phyloP scores from a whole-genome alignment of 169 alveolate genomes.

The Plasmodium gaboni region DNA sequence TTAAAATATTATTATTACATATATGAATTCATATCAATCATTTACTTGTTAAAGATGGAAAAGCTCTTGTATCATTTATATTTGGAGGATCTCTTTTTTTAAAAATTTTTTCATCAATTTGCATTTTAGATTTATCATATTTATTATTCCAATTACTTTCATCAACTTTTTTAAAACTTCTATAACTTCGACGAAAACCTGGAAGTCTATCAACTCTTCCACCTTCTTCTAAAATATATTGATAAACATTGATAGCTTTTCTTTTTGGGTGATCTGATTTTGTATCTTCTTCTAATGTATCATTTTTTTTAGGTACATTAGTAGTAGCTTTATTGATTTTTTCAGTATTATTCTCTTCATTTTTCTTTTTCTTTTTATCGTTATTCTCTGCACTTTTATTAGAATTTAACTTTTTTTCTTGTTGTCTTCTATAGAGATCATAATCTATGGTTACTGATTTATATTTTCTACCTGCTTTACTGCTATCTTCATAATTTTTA shows the following conservation, averaged over 20 bases:
- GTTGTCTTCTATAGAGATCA: conserved; percentile 67
- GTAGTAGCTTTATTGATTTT: conserved; percentile 10
- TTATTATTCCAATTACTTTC: conserved; percentile 41
- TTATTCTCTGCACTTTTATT: conserved; percentile 17
- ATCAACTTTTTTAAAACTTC: conserved; percentile 42
- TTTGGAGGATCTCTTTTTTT: conserved; percentile 76
- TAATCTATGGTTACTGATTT: conserved; percentile 68
- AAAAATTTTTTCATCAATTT: conserved; percentile 56
- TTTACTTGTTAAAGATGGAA: conserved; percentile 69
- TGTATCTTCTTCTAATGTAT: conserved; percentile 16
- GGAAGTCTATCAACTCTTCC: conserved; percentile 66
- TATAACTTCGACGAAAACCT: conserved; percentile 60
- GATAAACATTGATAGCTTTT: conserved; percentile 73
- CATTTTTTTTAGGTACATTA: conserved; percentile 16
- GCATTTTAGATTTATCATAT: conserved; percentile 23
- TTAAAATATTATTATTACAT: conserved; percentile 10
- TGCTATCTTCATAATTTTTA: conserved; percentile 20
- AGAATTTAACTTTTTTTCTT: conserved; percentile 59
- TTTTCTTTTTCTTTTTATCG: conserved; percentile 41
- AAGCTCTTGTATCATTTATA: conserved; percentile 70
- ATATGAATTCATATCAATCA: conserved; percentile 1
- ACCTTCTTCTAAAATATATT: conserved; percentile 64
- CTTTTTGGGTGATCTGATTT: conserved; percentile 64
- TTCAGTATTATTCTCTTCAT: conserved; percentile 17
- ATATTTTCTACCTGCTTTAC: conserved; percentile 12